A percentile compares a stretch with the other conserved stretches of the same genome.
These are phyloP conservation scores for Gracilaria domingensis DNA, from an alignment of 23 red algal species.

Conservation along the genomic window DNA sequence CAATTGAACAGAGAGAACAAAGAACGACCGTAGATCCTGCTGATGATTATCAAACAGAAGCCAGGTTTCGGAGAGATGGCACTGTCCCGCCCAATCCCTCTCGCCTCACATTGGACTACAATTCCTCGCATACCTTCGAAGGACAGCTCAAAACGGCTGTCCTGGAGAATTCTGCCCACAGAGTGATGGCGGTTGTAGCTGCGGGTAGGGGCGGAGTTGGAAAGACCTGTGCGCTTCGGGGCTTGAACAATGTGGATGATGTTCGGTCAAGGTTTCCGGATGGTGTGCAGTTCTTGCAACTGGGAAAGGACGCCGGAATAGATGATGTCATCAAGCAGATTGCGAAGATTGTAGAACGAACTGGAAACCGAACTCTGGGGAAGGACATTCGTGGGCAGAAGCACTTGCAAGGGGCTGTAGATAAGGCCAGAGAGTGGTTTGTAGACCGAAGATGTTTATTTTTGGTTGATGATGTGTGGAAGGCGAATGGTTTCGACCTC, in stretches of 20 bases:
- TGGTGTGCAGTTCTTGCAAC: too few relatives aligned
- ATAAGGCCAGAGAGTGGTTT: too few relatives aligned
- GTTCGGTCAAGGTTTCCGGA: too few relatives aligned
- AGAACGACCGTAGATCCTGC: neutral
- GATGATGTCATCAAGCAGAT: neutral
- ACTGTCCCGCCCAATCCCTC: too few relatives aligned
- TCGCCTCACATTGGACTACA: neutral
- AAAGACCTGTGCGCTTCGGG: constrained; percentile 7
- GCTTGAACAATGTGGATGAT: too few relatives aligned
- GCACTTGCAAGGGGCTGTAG: too few relatives aligned
- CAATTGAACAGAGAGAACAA: neutral
- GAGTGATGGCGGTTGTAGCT: neutral
- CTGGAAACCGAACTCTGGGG: too few relatives aligned
- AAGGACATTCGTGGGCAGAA: too few relatives aligned
- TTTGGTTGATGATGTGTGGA: too few relatives aligned
- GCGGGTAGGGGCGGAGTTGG: neutral
- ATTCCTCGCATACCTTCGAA: neutral
- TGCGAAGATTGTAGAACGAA: neutral
- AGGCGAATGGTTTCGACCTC: too few relatives aligned
- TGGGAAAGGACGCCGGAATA: neutral
- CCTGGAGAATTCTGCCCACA: neutral
- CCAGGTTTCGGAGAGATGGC: neutral
- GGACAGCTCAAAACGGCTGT: neutral
- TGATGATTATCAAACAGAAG: neutral
- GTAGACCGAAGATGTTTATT: too few relatives aligned